Evolutionary conservation across 306 rosid species (phyloP).

Genomic region (Abrus pulchellus): DNA sequence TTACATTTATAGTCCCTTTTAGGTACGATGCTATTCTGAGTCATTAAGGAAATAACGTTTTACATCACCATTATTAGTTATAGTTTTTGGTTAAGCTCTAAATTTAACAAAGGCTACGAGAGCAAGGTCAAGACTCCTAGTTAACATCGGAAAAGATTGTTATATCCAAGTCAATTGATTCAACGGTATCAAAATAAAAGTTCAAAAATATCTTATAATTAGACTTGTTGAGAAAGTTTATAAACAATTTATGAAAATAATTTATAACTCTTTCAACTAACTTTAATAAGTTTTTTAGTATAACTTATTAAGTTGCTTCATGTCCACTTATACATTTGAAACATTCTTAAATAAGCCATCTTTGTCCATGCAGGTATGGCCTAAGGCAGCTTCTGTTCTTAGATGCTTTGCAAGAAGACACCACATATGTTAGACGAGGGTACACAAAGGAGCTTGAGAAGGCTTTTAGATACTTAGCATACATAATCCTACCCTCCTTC

Average conservation of each 20-base stretch:
- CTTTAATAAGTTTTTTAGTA: too few relatives aligned
- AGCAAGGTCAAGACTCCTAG: too few relatives aligned
- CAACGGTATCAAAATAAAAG: not conserved
- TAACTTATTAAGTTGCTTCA: too few relatives aligned
- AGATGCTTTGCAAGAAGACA: slow-evolving; percentile 68
- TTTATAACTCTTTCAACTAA: too few relatives aligned
- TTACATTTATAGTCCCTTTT: too few relatives aligned
- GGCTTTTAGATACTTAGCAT: slow-evolving; percentile 69
- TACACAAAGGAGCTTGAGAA: slow-evolving; percentile 74
- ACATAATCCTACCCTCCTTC: slow-evolving; percentile 78
- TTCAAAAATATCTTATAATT: not conserved
- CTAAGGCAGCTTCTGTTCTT: slow-evolving; percentile 79
- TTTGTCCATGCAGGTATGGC: slow-evolving; percentile 57
- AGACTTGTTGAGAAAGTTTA: not conserved
- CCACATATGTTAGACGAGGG: slow-evolving; percentile 57
- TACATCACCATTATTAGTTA: too few relatives aligned
- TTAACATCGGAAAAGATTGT: not conserved
- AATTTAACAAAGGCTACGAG: too few relatives aligned
- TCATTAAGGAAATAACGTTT: too few relatives aligned
- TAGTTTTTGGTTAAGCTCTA: too few relatives aligned
- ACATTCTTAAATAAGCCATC: not conserved
- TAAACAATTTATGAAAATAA: too few relatives aligned
- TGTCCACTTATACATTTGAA: not conserved
- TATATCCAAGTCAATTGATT: not conserved
- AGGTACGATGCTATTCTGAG: too few relatives aligned